phyloP scores from a whole-genome alignment of 2,329 filamentous ascomycete genomes.

The Hysterium pulicare region DNA sequence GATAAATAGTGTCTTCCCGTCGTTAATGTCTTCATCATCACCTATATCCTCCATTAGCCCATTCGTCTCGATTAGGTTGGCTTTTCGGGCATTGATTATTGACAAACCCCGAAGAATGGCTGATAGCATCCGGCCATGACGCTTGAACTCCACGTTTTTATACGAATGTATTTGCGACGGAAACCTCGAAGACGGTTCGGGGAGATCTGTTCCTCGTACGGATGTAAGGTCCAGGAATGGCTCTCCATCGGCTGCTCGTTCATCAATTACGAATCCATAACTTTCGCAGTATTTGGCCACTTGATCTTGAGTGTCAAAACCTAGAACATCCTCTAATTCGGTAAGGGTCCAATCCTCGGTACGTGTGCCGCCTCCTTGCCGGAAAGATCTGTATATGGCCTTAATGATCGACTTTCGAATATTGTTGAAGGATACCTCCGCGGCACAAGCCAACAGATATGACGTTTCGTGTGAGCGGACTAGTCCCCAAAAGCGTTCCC shows the following conservation, averaged over 20 bases:
- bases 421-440: constrained; percentile 60
- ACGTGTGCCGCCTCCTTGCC: constrained; percentile 48
- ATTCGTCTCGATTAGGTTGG: constrained; percentile 49
- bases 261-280: constrained; percentile 51
- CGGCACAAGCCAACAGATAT: constrained; percentile 62
- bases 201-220: constrained; percentile 33
- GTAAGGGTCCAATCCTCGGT: constrained; percentile 57
- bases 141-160: constrained; percentile 56
- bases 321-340: constrained; percentile 50
- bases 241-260: constrained; percentile 44
- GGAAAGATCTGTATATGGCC: constrained; percentile 53
- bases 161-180: constrained; percentile 53
- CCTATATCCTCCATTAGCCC: constrained; percentile 24
- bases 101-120: constrained; percentile 57
- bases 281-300: constrained; percentile 52
- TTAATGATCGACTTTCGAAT: constrained; percentile 56
- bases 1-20: constrained; percentile 42
- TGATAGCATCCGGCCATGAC: constrained; percentile 52
- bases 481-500: constrained; percentile 55
- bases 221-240: constrained; percentile 54
- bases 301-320: constrained; percentile 55
- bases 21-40: constrained; percentile 31
- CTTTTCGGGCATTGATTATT: constrained; percentile 48
- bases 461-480: constrained; percentile 54
- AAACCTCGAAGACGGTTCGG: constrained; percentile 21